Base-by-base conservation (phyloP, 2,329 filamentous ascomycete species). In the Ascosphaera acerosa region DNA sequence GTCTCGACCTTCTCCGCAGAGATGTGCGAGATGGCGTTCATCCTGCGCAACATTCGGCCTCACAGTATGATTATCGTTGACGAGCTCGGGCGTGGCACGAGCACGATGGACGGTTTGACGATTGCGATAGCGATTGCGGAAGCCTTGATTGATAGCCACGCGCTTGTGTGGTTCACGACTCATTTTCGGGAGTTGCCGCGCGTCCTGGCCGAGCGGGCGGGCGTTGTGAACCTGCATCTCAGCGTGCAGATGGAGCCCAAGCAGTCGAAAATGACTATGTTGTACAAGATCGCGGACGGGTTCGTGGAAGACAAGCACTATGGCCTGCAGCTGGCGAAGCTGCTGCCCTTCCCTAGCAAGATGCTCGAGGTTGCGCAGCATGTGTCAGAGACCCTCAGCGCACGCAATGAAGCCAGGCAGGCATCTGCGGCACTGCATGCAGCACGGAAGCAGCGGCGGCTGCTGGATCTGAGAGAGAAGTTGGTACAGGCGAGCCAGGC, bases 11-110 rank as follows among this genome's bases (percentile, higher is more conserved):
- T 94, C 46, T 78, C 82, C 0, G 64, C 80, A 0, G 87, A 97
- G 50, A 94, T 97, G 87, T 66, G 78, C 26, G 87, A 94, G 43
- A 89, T 84, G 55, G 80, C 82, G 0, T 91, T 89, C 47, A 92
- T 97, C 33, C 54, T 94, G 1, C 65, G 69, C 32, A 90, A 91
- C 43, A 66, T 92, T 34, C 72, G 81, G 38, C 59, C 61, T 4
- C 64, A 67, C 30, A 84, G 76, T 40, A 60, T 91, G 41, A 70
- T 73, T 2, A 76, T 97, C 30, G 67, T 97, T 31, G 87, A 97
- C 42, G 87, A 97, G 45, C 64, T 97, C 3, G 84, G 87, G 0
- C 66, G 87, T 17, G 84, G 81, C 1, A 97, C 87, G 0, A 87
- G 78, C 45, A 84, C 76, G 0, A 64, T 71, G 15, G 87, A 97